These are phyloP conservation scores for Sporothrix protearum DNA, from an alignment of 2,329 filamentous ascomycete genomes.

Conservation along the genomic window DNA sequence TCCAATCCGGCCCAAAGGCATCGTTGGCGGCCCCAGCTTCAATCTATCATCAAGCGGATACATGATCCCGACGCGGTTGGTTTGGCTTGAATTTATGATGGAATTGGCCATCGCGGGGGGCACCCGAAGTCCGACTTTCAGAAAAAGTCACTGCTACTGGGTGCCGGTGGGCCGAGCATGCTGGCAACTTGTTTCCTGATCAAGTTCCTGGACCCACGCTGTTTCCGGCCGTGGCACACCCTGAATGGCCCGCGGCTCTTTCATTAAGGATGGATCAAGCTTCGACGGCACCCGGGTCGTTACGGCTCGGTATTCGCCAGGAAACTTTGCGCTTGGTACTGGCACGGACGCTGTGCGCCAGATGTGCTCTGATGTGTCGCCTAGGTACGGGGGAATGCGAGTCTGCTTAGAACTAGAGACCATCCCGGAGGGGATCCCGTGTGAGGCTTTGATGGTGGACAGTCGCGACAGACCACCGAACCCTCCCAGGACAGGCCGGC, in stretches of 20 bases:
- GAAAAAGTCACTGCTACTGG: conserved; percentile 11
- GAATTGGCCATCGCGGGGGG: neutral
- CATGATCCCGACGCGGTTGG: neutral
- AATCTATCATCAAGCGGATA: no score
- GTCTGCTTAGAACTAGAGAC: conserved; percentile 33
- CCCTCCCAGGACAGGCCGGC: conserved; percentile 62
- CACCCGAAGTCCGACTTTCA: neutral
- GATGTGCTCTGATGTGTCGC: conserved; percentile 71
- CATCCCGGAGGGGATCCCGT: conserved; percentile 46
- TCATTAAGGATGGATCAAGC: conserved; percentile 82
- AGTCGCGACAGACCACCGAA: conserved; percentile 49
- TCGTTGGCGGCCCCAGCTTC: no score
- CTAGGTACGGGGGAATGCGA: conserved; percentile 59
- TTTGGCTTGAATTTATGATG: neutral
- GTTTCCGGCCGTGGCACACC: conserved; percentile 67
- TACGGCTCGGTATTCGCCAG: conserved; percentile 59
- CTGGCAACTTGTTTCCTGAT: conserved; percentile 53
- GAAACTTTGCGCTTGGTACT: conserved; percentile 58
- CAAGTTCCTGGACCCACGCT: conserved; percentile 48
- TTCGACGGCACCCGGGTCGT: conserved; percentile 71
- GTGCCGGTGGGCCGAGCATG: conserved; percentile 34
- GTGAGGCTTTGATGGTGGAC: conserved; percentile 56
- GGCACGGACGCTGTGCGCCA: conserved; percentile 68
- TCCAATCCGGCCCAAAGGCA: neutral
- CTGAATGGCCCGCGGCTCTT: conserved; percentile 84